phyloP scores from a whole-genome alignment of 495 filamentous ascomycete species.

The Podospora conica region DNA sequence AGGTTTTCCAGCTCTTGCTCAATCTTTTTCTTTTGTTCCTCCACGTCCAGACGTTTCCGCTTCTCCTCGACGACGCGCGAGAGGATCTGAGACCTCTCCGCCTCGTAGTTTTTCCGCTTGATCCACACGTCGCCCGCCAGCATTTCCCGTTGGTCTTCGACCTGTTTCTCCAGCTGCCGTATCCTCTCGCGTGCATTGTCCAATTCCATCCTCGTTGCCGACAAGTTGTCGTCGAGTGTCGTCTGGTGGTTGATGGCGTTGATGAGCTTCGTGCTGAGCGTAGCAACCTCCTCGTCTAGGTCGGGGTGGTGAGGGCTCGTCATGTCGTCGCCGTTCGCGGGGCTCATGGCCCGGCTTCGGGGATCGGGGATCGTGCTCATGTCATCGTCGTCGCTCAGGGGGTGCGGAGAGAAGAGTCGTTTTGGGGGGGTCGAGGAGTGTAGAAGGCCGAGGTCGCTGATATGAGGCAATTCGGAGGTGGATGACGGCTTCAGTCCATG shows the following conservation, averaged over 20 bases:
- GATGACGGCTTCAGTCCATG: constrained; percentile 17
- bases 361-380: constrained; percentile 47
- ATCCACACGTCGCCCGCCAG: constrained; percentile 68
- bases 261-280: constrained; percentile 89
- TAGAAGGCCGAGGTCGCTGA: constrained; percentile 15
- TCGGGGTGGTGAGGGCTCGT: constrained; percentile 55
- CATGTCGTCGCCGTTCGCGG: constrained; percentile 22
- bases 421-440: constrained; percentile 26
- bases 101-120: constrained; percentile 43
- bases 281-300: constrained; percentile 79
- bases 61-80: constrained; percentile 57
- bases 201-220: constrained; percentile 74
- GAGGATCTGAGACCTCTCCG: constrained; percentile 36
- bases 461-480: constrained; percentile 12
- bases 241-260: constrained; percentile 98
- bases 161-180: constrained; percentile 55
- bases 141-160: constrained; percentile 45
- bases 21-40: constrained; percentile 63
- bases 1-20: constrained; percentile 79
- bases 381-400: constrained; percentile 39
- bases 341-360: constrained; percentile 36
- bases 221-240: constrained; percentile 79
- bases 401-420: constrained; percentile 24
- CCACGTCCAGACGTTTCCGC: constrained; percentile 58
- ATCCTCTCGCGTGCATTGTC: constrained; percentile 66